Evolutionary conservation across 805 yeast species (phyloP), one percentile per base, ranked within the genome.

Genomic region (Wickerhamomyces pijperi): DNA sequence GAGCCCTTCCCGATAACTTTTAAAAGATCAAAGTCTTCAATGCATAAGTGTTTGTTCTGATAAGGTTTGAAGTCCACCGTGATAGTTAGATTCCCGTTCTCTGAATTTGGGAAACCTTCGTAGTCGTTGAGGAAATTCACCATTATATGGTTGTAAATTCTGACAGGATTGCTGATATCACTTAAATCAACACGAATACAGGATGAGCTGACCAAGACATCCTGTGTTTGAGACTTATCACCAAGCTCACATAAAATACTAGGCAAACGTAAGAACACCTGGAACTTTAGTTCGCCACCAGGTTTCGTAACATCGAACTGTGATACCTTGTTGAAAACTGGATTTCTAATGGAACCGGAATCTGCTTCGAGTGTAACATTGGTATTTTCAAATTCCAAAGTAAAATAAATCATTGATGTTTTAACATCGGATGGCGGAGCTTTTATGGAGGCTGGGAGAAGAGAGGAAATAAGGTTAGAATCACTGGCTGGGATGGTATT

Each of bases 1-100:
- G 97, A 87, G 7, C 98, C 98, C 58, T 92, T 92, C 29, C 98
- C 98, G 40, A 92, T 86, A 18, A 92, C 98, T 61, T 92, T 92
- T 49, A 92, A 70, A 38, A 92, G 64, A 51, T 87, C 95, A 62
- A 92, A 90, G 55, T 90, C 96, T 41, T 87, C 95, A 48, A 92
- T 86, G 1, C 86, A 69, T 36, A 92, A 66, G 37, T 82, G 81
- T 46, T 79, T 74, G 55, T 74, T 75, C 46, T 62, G 72, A 39
- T 72, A 66, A 16, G 86, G 82, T 58, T 78, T 78, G 61, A 75
- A 82, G 52, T 81, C 86, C 28, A 82, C 69, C 18, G 80, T 69
- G 20, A 84, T 55, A 53, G 76, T 72, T 37, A 83, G 64, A 36
- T 68, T 71, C 17, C 82, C 82, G 50, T 63, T 52, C 5, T 29